Evolutionary conservation across 2,329 filamentous ascomycete genomes (phyloP).

Genomic region (Hymenoscyphus repandus): DNA sequence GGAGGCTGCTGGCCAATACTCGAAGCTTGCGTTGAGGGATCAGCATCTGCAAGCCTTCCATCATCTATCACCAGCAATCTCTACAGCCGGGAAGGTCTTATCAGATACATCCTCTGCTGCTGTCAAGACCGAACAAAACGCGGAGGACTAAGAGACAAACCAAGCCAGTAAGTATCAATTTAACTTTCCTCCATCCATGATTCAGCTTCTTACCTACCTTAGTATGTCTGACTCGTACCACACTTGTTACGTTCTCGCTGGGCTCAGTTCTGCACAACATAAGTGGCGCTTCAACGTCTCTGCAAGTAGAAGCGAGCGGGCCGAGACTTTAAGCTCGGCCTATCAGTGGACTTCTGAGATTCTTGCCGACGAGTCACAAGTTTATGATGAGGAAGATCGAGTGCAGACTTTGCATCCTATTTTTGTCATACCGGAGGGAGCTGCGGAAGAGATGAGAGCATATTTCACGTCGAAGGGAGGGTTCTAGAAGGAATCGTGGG

Average conservation of each 20-base stretch:
- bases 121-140: constrained; percentile 68
- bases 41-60: constrained; percentile 28
- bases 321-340: constrained; percentile 29
- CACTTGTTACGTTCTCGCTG: constrained; percentile 84
- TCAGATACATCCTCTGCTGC: constrained; percentile 84
- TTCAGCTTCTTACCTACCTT: constrained; percentile 12
- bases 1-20: constrained; percentile 91
- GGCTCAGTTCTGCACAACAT: constrained; percentile 78
- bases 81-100: constrained; percentile 79
- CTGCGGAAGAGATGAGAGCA: constrained; percentile 26
- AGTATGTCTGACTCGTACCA: constrained; percentile 85
- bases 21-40: constrained; percentile 67
- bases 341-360: constrained; percentile 39
- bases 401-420: constrained; percentile 73
- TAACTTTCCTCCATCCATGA: constrained; percentile 15
- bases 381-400: constrained; percentile 67
- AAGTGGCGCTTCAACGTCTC: constrained; percentile 44
- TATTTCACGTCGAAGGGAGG: constrained; percentile 28
- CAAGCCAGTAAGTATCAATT: constrained; percentile 63
- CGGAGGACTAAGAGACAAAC: constrained; percentile 90
- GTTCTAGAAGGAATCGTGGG: constrained; percentile 17
- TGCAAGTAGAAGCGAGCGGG: constrained; percentile 30
- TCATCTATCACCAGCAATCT: constrained; percentile 38
- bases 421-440: constrained; percentile 71
- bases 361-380: constrained; percentile 45